These are phyloP conservation scores for Cupressus sempervirens DNA, from an alignment of 75 land plant species.

Conservation along the genomic window DNA sequence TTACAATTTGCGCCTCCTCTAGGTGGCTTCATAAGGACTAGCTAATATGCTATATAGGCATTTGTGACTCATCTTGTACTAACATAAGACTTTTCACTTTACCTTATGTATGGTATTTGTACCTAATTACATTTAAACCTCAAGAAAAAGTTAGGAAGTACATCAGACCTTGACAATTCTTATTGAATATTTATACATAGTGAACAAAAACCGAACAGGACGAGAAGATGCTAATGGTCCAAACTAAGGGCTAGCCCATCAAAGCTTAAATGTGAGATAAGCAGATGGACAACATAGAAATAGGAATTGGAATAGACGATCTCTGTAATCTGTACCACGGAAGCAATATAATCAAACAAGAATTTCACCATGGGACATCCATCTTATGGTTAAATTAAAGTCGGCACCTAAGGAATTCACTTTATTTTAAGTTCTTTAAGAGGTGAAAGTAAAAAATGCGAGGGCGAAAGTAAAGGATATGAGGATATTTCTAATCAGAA, in stretches of 20 bases:
- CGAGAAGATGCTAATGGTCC: neutral
- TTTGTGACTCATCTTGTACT: neutral
- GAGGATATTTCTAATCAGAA: neutral
- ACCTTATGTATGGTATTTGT: neutral
- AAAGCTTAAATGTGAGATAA: neutral
- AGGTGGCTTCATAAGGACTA: neutral
- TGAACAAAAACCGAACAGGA: neutral
- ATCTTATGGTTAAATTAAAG: neutral
- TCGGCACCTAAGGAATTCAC: neutral
- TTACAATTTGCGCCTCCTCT: neutral
- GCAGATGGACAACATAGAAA: neutral
- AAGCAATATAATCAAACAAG: neutral
- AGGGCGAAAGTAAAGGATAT: neutral
- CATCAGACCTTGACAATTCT: neutral
- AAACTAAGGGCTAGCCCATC: neutral
- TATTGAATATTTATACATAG: neutral
- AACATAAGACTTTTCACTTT: too few species aligned
- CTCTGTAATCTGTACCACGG: neutral
- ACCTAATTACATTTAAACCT: neutral
- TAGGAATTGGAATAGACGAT: neutral
- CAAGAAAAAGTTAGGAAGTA: neutral
- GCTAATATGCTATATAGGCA: neutral
- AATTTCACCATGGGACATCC: neutral
- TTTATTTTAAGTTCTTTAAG: neutral
- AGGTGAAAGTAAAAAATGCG: neutral